A percentile compares a stretch with the other conserved stretches of the same genome.
Conservation (phyloP, 179 eudicot genomes). For the Kewa caespitosa region DNA sequence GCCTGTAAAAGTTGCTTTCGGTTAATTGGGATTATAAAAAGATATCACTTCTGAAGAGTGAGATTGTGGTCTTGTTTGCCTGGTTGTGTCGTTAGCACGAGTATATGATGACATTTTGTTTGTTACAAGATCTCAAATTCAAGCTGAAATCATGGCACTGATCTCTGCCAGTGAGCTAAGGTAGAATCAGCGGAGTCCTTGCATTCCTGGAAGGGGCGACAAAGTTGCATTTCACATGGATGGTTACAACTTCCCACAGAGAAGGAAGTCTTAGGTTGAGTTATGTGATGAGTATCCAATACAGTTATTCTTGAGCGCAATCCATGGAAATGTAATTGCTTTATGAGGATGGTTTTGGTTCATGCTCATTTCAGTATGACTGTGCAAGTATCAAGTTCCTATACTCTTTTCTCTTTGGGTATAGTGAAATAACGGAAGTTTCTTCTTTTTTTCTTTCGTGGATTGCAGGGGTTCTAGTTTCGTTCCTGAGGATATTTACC, state of each 20-base stretch:
- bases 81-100: neutral
- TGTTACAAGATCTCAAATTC: no score
- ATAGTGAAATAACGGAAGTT: no score
- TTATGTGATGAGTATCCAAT: neutral
- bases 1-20: neutral
- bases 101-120: neutral
- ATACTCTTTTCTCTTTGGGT: neutral
- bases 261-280: neutral
- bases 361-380: neutral
- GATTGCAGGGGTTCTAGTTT: constrained; percentile 76
- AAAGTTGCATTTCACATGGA: neutral
- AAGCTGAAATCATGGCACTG: no score
- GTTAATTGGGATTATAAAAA: neutral
- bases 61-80: neutral
- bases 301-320: neutral
- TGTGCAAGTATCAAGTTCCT: no score
- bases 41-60: neutral
- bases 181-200: neutral
- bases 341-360: neutral
- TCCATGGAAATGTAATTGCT: neutral
- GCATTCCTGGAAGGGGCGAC: neutral
- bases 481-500: constrained; percentile 68
- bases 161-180: neutral
- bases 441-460: neutral
- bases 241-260: neutral